Percentiles rank a stretch among this genome's conserved stretches.
phyloP scores from a whole-genome alignment of 176 grass and related monocot genomes.

The Zea mays region DNA sequence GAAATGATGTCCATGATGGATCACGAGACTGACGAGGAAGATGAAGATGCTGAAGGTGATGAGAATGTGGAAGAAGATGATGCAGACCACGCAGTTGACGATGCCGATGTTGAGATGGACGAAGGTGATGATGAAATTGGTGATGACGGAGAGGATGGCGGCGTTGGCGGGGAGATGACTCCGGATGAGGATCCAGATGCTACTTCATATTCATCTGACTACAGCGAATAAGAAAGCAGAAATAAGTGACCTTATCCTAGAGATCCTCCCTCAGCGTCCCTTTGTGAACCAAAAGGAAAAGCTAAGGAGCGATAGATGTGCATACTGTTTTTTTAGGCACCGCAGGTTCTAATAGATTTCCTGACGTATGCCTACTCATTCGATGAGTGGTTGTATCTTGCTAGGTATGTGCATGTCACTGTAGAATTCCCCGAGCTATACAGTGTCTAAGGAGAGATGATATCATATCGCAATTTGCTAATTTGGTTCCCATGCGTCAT shows the following conservation, averaged over 20 bases:
- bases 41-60: constrained; percentile 56
- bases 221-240: constrained; percentile 52
- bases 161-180: constrained; percentile 32
- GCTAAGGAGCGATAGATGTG: no score
- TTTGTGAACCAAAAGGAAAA: background rate
- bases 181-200: constrained; percentile 55
- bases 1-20: constrained; percentile 42
- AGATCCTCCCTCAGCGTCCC: background rate
- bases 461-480: constrained; percentile 16
- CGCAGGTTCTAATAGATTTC: constrained; percentile 32
- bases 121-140: constrained; percentile 47
- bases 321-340: background rate
- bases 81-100: constrained; percentile 35
- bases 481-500: constrained; percentile 2
- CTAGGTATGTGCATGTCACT: constrained; percentile 8
- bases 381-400: constrained; percentile 11
- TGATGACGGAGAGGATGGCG: constrained; percentile 46
- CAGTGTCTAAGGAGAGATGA: constrained; percentile 14
- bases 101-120: constrained; percentile 50
- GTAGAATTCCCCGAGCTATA: constrained; percentile 21
- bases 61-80: constrained; percentile 50
- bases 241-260: background rate
- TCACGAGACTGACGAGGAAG: constrained; percentile 56
- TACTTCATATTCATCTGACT: constrained; percentile 75
- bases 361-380: background rate